Conservation (phyloP, 208 protist genomes). For the Polymyxa betae region DNA sequence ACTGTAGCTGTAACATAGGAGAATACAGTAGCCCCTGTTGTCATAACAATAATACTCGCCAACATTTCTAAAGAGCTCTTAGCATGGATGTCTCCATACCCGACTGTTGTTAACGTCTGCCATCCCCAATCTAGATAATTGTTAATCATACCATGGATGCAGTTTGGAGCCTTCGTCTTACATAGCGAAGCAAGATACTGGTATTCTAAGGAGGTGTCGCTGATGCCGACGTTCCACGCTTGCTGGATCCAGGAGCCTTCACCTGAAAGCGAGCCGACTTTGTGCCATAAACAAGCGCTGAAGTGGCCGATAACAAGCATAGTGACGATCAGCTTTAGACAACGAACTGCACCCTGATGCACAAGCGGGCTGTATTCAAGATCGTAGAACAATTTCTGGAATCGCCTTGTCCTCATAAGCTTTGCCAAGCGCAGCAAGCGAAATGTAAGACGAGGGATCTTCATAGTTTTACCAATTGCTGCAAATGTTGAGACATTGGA, state of each 20-base stretch:
- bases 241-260: background rate
- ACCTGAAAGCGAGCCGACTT: background rate
- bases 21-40: constrained; percentile 14
- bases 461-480: background rate
- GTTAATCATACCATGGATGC: background rate
- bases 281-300: background rate
- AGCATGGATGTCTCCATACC: constrained; percentile 20
- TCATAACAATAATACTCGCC: constrained; percentile 16
- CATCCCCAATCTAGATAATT: constrained; percentile 13
- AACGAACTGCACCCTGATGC: background rate
- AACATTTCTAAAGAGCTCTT: background rate
- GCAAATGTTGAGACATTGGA: background rate
- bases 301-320: constrained; percentile 49
- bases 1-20: constrained; percentile 33
- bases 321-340: background rate
- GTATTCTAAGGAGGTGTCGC: background rate
- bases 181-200: constrained; percentile 26
- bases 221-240: background rate
- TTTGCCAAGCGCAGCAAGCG: constrained; percentile 18
- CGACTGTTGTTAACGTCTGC: constrained; percentile 22
- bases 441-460: constrained; percentile 8
- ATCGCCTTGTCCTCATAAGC: background rate
- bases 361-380: constrained; percentile 48
- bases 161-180: background rate
- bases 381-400: constrained; percentile 50